Evolutionary conservation across 805 yeast species (phyloP).

Genomic region (Starmerella geochares): DNA sequence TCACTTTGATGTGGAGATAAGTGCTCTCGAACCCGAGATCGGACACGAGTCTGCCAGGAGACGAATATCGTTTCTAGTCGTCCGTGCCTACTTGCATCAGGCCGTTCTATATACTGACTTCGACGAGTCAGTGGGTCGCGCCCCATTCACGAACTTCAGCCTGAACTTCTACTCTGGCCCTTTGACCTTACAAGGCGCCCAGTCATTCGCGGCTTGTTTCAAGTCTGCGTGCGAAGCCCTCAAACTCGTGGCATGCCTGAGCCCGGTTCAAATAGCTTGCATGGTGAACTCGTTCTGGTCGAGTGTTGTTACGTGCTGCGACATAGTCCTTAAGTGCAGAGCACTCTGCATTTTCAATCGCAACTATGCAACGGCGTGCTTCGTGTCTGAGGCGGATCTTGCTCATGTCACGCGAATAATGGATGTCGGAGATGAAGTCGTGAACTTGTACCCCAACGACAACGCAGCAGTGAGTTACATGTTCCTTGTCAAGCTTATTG

Average conservation of each 20-base stretch:
- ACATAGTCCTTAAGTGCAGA: conserved; percentile 30
- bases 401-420: conserved; percentile 21
- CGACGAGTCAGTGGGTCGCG: conserved; percentile 26
- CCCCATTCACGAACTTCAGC: conserved; percentile 33
- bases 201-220: conserved; percentile 27
- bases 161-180: conserved; percentile 24
- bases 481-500: conserved; percentile 29
- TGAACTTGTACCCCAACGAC: conserved; percentile 26
- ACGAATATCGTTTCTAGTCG: conserved; percentile 34
- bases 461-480: conserved; percentile 27
- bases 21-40: conserved; percentile 25
- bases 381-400: conserved; percentile 23
- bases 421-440: conserved; percentile 22
- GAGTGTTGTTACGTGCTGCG: conserved; percentile 27
- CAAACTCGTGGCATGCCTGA: conserved; percentile 19
- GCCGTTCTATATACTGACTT: conserved; percentile 26
- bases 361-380: conserved; percentile 25
- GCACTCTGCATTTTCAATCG: conserved; percentile 27
- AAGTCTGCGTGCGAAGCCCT: conserved; percentile 23
- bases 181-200: conserved; percentile 25
- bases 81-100: conserved; percentile 39
- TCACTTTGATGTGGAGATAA: conserved; percentile 44
- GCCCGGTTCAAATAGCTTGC: conserved; percentile 41
- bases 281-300: conserved; percentile 38
- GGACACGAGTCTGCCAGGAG: conserved; percentile 1